Base-by-base conservation (phyloP, 768 basidiomycete species). In the Lactarius akahatsu region DNA sequence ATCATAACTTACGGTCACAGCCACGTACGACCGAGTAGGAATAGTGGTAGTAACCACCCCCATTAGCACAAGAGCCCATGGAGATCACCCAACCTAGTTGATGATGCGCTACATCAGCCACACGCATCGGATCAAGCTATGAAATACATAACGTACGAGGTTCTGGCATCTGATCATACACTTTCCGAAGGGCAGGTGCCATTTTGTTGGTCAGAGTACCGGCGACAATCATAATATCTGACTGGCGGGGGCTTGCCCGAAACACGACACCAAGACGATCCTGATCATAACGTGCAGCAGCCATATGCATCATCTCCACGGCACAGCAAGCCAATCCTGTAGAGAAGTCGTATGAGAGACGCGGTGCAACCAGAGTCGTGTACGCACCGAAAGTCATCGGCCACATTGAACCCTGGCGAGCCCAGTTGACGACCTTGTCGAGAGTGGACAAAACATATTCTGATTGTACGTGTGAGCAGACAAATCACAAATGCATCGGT, bases 221-320 rank as follows among this genome's bases (percentile, higher is more conserved):
- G 57, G 96, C 96, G 55, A 99, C 97, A 75, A 99, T 99, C 96
- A 98, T 98, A 74, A 97, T 91, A 74, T 97, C 94, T 67, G 91
- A 93, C 80, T 98, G 93, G 68, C 97, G 90, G 55, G 97, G 97
- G 80, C 90, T 94, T n/a, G 96, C 97, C 81, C 97, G 94, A 82
- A 99, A 99, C 50, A 99, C 92, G 64, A 98, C 89, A 70, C 97
- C 97, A 38, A 99, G 81, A 67, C 97, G 86, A 77, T 99, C 97
- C 77, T 98, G 97, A 78, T 99, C 97, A 77, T 98, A 99, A 65
- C 97, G 88, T 20, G 97, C 93, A 50, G 97, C 96, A 59, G 97
- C 97, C 95, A 98, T 96, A 81, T 99, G 97, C 96, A 97, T 98
- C 91, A 94, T 93, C 80, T 99, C 97, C 38, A 99, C 97, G 28